Evolutionary conservation across 257 asterid species (phyloP), one percentile per base, ranked within the genome.

Genomic region (Eustoma russellianum): DNA sequence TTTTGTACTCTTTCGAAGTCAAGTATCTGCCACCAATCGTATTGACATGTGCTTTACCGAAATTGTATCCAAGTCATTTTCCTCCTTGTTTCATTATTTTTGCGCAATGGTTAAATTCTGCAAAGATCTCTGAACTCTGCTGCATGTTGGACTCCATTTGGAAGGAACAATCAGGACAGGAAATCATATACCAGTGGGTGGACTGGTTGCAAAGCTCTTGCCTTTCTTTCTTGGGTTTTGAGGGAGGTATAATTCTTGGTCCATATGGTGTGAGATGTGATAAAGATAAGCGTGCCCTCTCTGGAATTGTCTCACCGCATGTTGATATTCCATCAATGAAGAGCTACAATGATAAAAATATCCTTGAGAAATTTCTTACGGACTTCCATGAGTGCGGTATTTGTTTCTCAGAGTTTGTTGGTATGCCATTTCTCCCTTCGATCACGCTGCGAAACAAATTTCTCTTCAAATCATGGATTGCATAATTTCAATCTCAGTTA

Each of bases 181-280:
- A 91, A 68, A 81, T 91, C 67, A 63, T 91, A 57, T 87, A 91
- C 71, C 83, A 77, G 61, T 91, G 96, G 98, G 81, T 81, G 53
- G 94, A 84, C 52, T 87, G 95, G 95, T 53, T 91, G 63, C 94
- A 71, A 0, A 46, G 75, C 59, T 82, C 67, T 68, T 66, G 90
- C 41, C 89, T 91, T 74, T 66, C 88, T 52, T 70, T 72, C 79
- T 82, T 91, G 55, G 87, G 84, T 46, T 79, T 87, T 61, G 88
- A 84, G 33, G 57, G 53, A 61, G 88, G 82, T 65, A 74, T 91
- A 60, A 57, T 76, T 73, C 87, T 91, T 74, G 81, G 86, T 55
- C 88, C 88, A 30, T 79, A 76, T 57, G 79, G 66, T 6, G 48
- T 52, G 52, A 69, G 52, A 53, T 55, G 35, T 51, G 59, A 57